phyloP scores from a whole-genome alignment of 495 filamentous ascomycete genomes.

The Aspergillus campestris region DNA sequence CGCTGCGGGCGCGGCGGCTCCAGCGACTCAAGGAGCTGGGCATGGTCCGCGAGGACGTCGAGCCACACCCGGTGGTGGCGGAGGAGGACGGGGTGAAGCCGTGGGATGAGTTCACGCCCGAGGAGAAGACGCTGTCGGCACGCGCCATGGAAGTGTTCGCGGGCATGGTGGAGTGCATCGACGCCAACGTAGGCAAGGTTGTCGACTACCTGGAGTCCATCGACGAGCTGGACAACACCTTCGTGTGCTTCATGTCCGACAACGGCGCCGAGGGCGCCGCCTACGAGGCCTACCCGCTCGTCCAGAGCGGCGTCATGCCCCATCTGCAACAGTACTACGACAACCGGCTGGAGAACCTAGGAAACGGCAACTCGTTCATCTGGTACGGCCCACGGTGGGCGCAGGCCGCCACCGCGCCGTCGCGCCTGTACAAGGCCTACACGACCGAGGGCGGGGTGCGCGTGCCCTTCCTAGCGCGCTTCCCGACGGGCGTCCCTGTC shows the following conservation, averaged over 20 bases:
- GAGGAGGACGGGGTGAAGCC: slow-evolving; percentile 43
- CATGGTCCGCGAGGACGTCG: slow-evolving; percentile 41
- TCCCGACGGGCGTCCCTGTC: slow-evolving; percentile 25
- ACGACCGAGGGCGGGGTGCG: slow-evolving; percentile 55
- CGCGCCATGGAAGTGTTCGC: slow-evolving; percentile 56
- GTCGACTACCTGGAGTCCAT: slow-evolving; percentile 46
- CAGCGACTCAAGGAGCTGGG: slow-evolving; percentile 42
- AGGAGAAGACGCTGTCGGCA: slow-evolving; percentile 44
- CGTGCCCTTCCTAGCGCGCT: slow-evolving; percentile 48
- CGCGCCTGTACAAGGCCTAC: slow-evolving; percentile 53
- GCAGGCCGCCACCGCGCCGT: slow-evolving; percentile 54
- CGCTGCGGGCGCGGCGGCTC: slow-evolving; percentile 42
- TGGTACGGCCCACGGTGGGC: slow-evolving; percentile 62
- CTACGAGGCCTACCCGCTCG: slow-evolving; percentile 51
- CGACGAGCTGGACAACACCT: slow-evolving; percentile 55
- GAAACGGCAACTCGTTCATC: slow-evolving; percentile 51
- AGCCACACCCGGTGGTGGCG: slow-evolving; percentile 46
- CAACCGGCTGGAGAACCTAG: slow-evolving; percentile 54
- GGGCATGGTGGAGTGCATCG: slow-evolving; percentile 56
- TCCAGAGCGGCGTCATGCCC: slow-evolving; percentile 42
- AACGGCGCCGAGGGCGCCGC: slow-evolving; percentile 58
- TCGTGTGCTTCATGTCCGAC: slow-evolving; percentile 56
- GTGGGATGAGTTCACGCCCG: slow-evolving; percentile 42
- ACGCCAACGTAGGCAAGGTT: slow-evolving; percentile 51
- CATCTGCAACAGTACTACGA: slow-evolving; percentile 54